phyloP scores from a whole-genome alignment of 768 basidiomycete genomes.

The Suillus discolor region DNA sequence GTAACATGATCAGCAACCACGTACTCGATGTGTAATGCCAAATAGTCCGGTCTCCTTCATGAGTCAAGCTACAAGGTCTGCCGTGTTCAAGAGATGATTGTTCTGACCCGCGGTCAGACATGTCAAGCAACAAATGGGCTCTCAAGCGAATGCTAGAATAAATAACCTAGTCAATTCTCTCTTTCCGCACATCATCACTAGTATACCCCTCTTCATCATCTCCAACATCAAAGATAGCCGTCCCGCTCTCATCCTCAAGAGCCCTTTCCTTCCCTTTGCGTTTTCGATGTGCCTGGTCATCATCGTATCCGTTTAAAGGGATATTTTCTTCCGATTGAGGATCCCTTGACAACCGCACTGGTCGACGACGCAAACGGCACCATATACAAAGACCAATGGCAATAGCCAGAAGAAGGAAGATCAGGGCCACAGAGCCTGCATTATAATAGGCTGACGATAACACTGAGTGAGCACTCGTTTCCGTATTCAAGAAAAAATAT shows the following conservation, averaged over 20 bases:
- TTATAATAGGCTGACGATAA: conserved; percentile 84
- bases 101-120: neutral
- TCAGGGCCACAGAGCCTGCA: conserved; percentile 84
- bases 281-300: conserved; percentile 35
- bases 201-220: conserved; percentile 47
- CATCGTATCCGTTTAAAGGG: conserved; percentile 62
- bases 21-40: neutral
- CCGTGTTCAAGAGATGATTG: neutral
- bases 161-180: neutral
- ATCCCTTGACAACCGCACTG: conserved; percentile 21
- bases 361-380: conserved; percentile 60
- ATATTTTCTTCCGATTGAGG: conserved; percentile 62
- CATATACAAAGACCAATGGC: conserved; percentile 78
- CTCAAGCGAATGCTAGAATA: neutral
- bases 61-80: neutral
- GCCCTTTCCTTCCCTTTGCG: conserved; percentile 55
- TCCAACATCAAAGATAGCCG: conserved; percentile 60
- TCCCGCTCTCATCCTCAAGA: conserved; percentile 29
- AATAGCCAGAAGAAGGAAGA: conserved; percentile 71
- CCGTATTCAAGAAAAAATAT: conserved; percentile 1
- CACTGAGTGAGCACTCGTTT: conserved; percentile 9
- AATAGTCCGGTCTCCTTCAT: neutral
- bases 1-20: neutral
- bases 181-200: conserved; percentile 14
- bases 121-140: neutral